These are phyloP conservation scores for Lunularia cruciata DNA, from an alignment of 225 moss, liverwort and hornwort genomes.

Conservation along the genomic window DNA sequence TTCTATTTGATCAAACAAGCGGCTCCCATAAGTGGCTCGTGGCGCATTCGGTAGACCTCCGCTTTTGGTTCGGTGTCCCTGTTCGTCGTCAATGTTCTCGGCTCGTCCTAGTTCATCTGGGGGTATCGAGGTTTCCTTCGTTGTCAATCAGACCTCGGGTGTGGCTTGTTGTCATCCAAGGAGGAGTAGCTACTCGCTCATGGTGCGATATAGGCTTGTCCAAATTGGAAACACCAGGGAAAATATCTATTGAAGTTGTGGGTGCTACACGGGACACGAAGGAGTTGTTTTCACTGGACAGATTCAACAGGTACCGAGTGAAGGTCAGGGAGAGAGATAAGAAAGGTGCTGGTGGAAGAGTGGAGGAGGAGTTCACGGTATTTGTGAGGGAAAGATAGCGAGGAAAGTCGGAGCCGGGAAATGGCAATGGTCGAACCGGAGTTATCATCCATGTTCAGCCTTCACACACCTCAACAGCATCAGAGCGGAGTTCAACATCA, in stretches of 20 bases:
- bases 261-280: not conserved
- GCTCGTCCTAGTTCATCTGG: not conserved
- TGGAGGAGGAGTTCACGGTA: not conserved
- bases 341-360: not conserved
- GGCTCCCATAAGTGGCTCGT: slow-evolving; percentile 1
- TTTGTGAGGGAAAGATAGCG: slow-evolving; percentile 4
- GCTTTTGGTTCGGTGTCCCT: not conserved
- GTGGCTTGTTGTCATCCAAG: not conserved
- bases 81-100: not conserved
- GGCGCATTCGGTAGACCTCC: slow-evolving; percentile 6
- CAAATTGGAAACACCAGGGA: slow-evolving; percentile 18
- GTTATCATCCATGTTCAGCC: slow-evolving; percentile 21
- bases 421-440: slow-evolving; percentile 36
- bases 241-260: not conserved
- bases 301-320: slow-evolving; percentile 17
- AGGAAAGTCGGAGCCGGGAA: not conserved
- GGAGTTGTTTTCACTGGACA: not conserved
- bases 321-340: slow-evolving; percentile 27
- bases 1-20: not conserved
- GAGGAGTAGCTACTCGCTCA: not conserved
- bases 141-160: not conserved
- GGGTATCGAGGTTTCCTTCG: not conserved
- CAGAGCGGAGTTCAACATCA: not conserved
- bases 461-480: slow-evolving; percentile 10
- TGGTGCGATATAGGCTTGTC: not conserved